Base-by-base conservation (phyloP, 495 filamentous ascomycete species). In the Aspergillus cristatus region DNA sequence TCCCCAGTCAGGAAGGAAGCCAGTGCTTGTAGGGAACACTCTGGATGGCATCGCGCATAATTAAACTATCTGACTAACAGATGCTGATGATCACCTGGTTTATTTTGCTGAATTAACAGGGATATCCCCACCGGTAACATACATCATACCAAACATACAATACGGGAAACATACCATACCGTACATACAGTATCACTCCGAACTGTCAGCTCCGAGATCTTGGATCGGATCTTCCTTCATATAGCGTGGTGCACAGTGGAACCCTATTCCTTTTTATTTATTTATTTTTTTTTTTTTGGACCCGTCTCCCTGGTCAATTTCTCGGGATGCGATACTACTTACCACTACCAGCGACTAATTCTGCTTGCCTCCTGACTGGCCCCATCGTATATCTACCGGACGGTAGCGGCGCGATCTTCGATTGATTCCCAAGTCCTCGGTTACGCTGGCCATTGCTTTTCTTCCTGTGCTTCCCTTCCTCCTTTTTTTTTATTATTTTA, bases 201-300 rank as follows among this genome's bases (percentile, higher is more conserved):
- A 54, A 63, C 55, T 63, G 62, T 65, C 60, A 65, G 58, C 59
- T 65, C 59, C 59, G 51, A 65, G 62, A 65, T 65, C 62, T 63
- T 63, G 57, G 62, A 60, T 65, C 62, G 60, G 62, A 65, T 65
- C 62, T 63, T 65, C 58, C 58, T 48, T 43, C 53, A 63, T 65
- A 63, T 65, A 59, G 58, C 57, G 57, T 62, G 61, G 53, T 55
- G 48, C 26, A 18, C 40, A 33, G 49, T 46, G 57, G 54, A 54
- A 56, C 49, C 55, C n/a, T n/a, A n/a, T n/a, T n/a, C n/a, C n/a
- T n/a, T n/a, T n/a, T n/a, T n/a, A n/a, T 42, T 40, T 48, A 50
- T 48, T 33, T 54, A 57, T 58, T 56, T 55, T 56, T 56, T 49
- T 51, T 50, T 50, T 56, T 49, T 52, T 50, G 47, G 60, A 63